phyloP scores from a whole-genome alignment of 768 basidiomycete species.

The Inosperma sp. region DNA sequence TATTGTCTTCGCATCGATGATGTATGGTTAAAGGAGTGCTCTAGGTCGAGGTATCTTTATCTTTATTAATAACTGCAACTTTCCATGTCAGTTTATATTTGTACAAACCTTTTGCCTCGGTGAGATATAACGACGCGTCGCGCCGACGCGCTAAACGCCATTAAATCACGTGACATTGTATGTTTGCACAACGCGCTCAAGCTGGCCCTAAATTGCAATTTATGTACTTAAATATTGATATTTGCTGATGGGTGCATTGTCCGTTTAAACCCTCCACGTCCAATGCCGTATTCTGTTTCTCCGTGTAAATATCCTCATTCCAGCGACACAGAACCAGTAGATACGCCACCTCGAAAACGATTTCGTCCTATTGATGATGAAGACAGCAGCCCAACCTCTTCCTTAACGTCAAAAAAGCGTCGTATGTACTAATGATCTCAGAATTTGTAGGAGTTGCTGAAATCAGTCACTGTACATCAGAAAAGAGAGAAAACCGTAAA shows the following conservation, averaged over 20 bases:
- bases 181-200: conserved; percentile 22
- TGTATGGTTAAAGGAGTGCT: no score
- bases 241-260: conserved; percentile 11
- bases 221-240: conserved; percentile 8
- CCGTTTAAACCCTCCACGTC: background rate
- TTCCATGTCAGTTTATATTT: no score
- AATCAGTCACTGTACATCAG: background rate
- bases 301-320: conserved; percentile 26
- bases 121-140: no score
- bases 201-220: conserved; percentile 23
- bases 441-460: background rate
- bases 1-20: no score
- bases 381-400: conserved; percentile 12
- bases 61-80: no score
- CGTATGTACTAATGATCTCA: conserved; percentile 17
- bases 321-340: conserved; percentile 28
- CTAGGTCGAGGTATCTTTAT: no score
- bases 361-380: conserved; percentile 21
- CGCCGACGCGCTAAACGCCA: no score
- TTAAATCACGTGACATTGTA: conserved; percentile 12
- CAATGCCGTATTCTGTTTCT: conserved; percentile 19
- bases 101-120: no score
- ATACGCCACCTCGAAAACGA: conserved; percentile 26
- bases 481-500: background rate
- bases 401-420: conserved; percentile 23